Percentiles rank a stretch among this genome's conserved stretches.
These are phyloP conservation scores for Rhynchosporium secalis DNA, from an alignment of 2,329 filamentous ascomycete genomes.

Conservation along the genomic window DNA sequence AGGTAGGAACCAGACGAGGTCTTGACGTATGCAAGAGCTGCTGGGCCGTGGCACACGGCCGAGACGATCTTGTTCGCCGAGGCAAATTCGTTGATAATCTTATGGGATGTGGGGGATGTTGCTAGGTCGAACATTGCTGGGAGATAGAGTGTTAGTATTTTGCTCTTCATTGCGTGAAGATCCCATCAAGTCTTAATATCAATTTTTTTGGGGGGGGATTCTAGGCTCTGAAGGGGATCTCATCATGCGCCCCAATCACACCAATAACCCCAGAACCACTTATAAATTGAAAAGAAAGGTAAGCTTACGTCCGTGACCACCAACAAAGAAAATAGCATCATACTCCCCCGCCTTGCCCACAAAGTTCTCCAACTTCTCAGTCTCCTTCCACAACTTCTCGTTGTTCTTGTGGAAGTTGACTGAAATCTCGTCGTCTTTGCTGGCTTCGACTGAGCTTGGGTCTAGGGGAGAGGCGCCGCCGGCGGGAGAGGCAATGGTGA, in stretches of 20 bases:
- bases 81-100: conserved; percentile 63
- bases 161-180: too few species aligned
- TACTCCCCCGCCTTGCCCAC: conserved; percentile 50
- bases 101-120: conserved; percentile 54
- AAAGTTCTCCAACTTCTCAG: conserved; percentile 50
- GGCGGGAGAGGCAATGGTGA: conserved; percentile 48
- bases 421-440: conserved; percentile 44
- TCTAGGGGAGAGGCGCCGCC: conserved; percentile 49
- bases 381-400: conserved; percentile 53
- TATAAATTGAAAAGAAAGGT: not conserved
- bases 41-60: conserved; percentile 70
- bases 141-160: not conserved
- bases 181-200: too few species aligned
- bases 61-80: conserved; percentile 60
- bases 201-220: too few species aligned
- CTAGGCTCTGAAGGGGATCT: not conserved
- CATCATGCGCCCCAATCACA: not conserved
- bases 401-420: conserved; percentile 48
- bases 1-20: conserved; percentile 52
- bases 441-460: conserved; percentile 45
- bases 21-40: conserved; percentile 60
- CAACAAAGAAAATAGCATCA: conserved; percentile 59
- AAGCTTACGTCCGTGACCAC: conserved; percentile 55
- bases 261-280: not conserved
- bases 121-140: conserved; percentile 46